Base-by-base conservation (phyloP, 208 protist genomes). In the Leishmania guyanensis region DNA sequence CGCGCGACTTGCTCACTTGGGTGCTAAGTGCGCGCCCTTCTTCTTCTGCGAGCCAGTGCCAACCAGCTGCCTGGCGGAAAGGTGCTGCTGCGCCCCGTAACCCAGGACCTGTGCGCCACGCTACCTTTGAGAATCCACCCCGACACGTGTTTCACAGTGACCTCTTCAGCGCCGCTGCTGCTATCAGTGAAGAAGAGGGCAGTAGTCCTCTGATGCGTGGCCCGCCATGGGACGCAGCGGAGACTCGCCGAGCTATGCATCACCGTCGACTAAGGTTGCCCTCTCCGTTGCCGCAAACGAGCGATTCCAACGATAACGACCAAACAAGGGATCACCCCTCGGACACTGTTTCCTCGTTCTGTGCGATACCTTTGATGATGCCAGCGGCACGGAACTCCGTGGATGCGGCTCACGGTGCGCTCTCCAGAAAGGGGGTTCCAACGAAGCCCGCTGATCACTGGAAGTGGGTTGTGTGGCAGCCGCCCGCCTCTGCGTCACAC, bases 141-240 rank as follows among this genome's bases (percentile, higher is more conserved):
- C 39, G 74, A n/a, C 74, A 39, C 33, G 53, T 77, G 36, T 78
- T 81, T 33, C 76, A 54, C 26, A 84, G 60, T 53, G 69, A n/a
- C 5, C 62, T 84, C 46, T 80, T 84, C 26, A 51, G 70, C 50
- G 12, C 20, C 16, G 26, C 12, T 14, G 81, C 33, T 43, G 46
- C 29, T 4, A 2, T 33, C 8, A 1, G 36, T 4, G 58, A 66
- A 43, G 56, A 62, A 36, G 8, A n/a, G 5, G 46, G 33, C 17
- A n/a, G 46, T 17, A 16, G 29, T 10, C 22, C 14, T 26, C 29
- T 58, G 64, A 4, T 51, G 8, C 50, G 10, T 20, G 46, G 36
- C 26, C 10, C n/a, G 51, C 29, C 16, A 14, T 26, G 16, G 1
- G 29, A 20, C 12, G 46, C 46, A 5, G 29, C 50, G 33, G n/a